phyloP scores from a whole-genome alignment of 2,329 filamentous ascomycete species.

The Talaromyces funiculosus region DNA sequence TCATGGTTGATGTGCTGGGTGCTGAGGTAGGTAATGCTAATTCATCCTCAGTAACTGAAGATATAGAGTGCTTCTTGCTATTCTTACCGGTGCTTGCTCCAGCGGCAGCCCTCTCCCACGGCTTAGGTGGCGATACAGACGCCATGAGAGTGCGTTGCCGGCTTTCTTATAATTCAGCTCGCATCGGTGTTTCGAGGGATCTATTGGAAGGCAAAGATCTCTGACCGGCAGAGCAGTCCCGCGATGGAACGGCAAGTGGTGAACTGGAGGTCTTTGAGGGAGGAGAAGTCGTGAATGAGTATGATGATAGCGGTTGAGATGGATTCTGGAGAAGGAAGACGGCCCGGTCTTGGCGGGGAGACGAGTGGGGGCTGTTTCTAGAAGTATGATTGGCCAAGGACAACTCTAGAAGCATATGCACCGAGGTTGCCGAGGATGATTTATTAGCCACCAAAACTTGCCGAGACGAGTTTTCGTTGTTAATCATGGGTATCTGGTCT shows the following conservation, averaged over 20 bases:
- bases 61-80: not conserved
- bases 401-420: not conserved
- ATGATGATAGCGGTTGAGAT: not conserved
- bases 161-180: conserved; percentile 16
- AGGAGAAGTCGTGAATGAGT: not conserved
- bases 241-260: not conserved
- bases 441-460: conserved; percentile 55
- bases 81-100: conserved; percentile 10
- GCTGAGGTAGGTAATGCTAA: not conserved
- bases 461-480: conserved; percentile 38
- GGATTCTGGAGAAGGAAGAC: not conserved
- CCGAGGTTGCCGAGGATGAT: conserved; percentile 26
- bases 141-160: conserved; percentile 42
- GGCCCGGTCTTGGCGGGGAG: not conserved
- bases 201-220: not conserved
- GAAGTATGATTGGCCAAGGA: not conserved
- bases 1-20: not conserved
- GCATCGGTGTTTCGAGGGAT: not conserved
- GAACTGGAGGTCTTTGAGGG: not conserved
- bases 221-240: not conserved
- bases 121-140: conserved; percentile 81
- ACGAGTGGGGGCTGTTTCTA: not conserved
- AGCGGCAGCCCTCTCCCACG: conserved; percentile 79
- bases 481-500: too few species aligned
- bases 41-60: not conserved